Evolutionary conservation across 2,329 filamentous ascomycete species (phyloP), one percentile per base, ranked within the genome.

Genomic region (Neonectria hederae): DNA sequence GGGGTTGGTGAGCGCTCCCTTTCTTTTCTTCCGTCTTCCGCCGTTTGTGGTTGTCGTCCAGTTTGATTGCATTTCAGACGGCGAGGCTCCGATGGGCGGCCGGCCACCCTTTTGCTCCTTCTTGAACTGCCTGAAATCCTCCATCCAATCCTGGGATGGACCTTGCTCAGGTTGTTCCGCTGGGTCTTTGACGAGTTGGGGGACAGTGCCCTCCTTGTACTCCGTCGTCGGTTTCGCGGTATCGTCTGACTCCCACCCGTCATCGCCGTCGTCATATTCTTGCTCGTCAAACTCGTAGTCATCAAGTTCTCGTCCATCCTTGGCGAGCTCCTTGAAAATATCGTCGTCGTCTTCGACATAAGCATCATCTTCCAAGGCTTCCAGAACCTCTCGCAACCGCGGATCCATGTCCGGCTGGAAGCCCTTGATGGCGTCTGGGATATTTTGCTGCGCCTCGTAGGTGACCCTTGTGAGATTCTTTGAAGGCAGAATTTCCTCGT

Each of bases 381-480:
- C 94, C 24, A 99, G 81, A 5, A 94, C 94, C 78, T 99, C 96
- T 49, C 96, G 87, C 70, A 99, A 78, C 42, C 95, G 86, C 2
- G 94, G 94, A 75, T 99, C 97, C 96, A 99, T 98, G 76, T 98
- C 94, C 7, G 97, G 96, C 79, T 99, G 92, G 78, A 99, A 97
- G 0, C 96, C 96, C 3, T 92, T 91, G 74, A 99, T 92, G 8
- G 89, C 90, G 80, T 99, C 96, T 1, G 96, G 96, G 1, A 98
- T 83, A 73, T 97, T 88, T 79, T 99, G 96, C 80, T 97, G 94
- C 59, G 94, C 91, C 78, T 98, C 93, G 76, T 98, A 98, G 49
- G 91, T 94, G 32, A 88, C 82, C 74, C 90, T 89, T 59, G 88
- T 88, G 49, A 94, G 84, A 76, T 93, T 95, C 74, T 94, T 93